Base-by-base conservation (phyloP, 306 rosid genomes). In the Cicer judaicum region DNA sequence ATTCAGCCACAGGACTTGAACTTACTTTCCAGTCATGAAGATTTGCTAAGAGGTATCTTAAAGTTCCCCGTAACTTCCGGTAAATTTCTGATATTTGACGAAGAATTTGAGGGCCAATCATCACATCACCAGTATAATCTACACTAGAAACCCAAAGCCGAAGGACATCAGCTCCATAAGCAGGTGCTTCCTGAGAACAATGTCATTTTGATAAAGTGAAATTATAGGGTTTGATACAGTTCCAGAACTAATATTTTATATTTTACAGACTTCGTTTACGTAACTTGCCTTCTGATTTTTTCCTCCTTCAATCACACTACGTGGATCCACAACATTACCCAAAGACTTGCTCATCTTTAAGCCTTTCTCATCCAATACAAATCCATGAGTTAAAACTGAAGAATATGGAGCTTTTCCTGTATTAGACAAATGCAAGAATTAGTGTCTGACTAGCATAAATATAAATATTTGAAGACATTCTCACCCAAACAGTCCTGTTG, bases 61-160 rank as follows among this genome's bases (percentile, higher is more conserved):
- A 84, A 60, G 99, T 92, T 84, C 99, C 99, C 69, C 99, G 93
- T 72, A 92, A 81, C 84, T 95, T 95, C 88, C 99, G 86, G 84
- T 95, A 95, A 34, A 92, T 78, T 66, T 95, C 99, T 34, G 99
- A 90, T 91, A 95, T 95, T 83, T 92, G 99, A 66, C 97, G 99
- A 76, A 95, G 89, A 79, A 92, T 93, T 84, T 95, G 97, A 85
- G 96, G 82, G 74, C 99, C 97, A 14, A 95, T 86, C 90, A 88
- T 81, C 72, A 89, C 90, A 41, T 95, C 99, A 38, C 96, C 88
- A 8, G 98, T 88, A 76, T 95, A 95, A 78, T 95, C 99, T 79
- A 95, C 96, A 81, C 99, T 94, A 38, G 99, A 94, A 82, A 94
- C 99, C 99, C 99, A 92, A 15, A 94, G 99, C 63, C 99, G 88